Percentiles rank a stretch among this genome's conserved stretches.
phyloP scores from a whole-genome alignment of 1,284 basidiomycete species.

The Cutaneotrichosporon cavernicola region DNA sequence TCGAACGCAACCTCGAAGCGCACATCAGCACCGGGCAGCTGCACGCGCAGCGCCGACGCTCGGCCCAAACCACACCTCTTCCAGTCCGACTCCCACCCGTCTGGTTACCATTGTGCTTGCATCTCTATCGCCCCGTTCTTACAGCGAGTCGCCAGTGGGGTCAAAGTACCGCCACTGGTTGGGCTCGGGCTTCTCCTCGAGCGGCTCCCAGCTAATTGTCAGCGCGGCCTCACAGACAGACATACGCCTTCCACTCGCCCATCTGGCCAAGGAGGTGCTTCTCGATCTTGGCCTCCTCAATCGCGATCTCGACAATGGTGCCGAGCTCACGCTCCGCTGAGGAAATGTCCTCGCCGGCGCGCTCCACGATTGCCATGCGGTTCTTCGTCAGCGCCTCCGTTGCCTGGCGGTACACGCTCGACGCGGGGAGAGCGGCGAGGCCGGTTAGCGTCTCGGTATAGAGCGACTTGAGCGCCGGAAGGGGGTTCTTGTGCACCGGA shows the following conservation, averaged over 20 bases:
- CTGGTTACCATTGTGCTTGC: conserved; percentile 8
- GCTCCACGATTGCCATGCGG: conserved; percentile 72
- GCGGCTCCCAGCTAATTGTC: conserved; percentile 45
- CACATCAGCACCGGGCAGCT: not conserved
- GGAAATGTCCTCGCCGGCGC: conserved; percentile 64
- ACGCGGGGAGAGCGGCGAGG: conserved; percentile 68
- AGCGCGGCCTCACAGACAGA: conserved; percentile 37
- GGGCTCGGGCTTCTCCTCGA: conserved; percentile 40
- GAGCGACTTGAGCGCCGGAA: conserved; percentile 71
- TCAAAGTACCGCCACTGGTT: conserved; percentile 52
- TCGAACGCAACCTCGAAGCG: not conserved
- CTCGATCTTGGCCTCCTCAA: conserved; percentile 83
- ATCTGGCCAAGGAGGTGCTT: conserved; percentile 75
- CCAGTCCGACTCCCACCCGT: not conserved
- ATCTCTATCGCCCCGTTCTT: conserved; percentile 13
- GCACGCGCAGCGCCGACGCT: not conserved
- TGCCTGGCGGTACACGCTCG: conserved; percentile 80
- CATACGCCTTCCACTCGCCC: conserved; percentile 94
- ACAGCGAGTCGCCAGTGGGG: conserved; percentile 35
- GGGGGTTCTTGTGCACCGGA: conserved; percentile 60
- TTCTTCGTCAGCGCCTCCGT: conserved; percentile 82
- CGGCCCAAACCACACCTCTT: not conserved
- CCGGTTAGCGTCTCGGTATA: conserved; percentile 76
- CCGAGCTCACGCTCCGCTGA: conserved; percentile 65
- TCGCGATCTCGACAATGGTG: conserved; percentile 48